These are phyloP conservation scores for Claviceps digitariae DNA, from an alignment of 2,329 filamentous ascomycete genomes.

Conservation along the genomic window DNA sequence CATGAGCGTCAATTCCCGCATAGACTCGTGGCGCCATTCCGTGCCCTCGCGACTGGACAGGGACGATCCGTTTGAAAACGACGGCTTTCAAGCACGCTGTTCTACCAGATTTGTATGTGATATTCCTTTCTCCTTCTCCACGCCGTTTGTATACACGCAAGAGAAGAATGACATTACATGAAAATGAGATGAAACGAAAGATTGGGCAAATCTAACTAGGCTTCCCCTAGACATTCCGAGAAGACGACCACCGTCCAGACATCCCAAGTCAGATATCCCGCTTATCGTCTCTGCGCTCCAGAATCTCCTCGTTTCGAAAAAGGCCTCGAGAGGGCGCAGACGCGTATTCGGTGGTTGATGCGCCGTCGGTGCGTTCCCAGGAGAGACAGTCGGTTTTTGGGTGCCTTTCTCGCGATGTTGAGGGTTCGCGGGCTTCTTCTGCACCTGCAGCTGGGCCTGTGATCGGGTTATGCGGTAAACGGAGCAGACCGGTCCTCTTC, in stretches of 20 bases:
- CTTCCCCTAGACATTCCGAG: background rate
- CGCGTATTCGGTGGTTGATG: too few species aligned
- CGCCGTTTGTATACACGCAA: too few species aligned
- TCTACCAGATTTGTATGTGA: slow-evolving; percentile 16
- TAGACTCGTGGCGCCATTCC: slow-evolving; percentile 21
- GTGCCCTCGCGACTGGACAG: slow-evolving; percentile 23
- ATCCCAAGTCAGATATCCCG: background rate
- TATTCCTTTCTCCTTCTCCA: too few species aligned
- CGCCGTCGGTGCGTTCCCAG: background rate
- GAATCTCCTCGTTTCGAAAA: background rate
- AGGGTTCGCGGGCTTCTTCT: background rate
- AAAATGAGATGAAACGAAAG: too few species aligned
- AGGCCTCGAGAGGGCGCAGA: background rate
- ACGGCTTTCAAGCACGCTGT: slow-evolving; percentile 19
- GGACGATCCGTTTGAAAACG: slow-evolving; percentile 21
- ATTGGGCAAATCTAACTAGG: background rate
- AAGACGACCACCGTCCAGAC: background rate
- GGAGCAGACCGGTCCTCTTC: background rate
- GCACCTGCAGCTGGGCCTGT: background rate
- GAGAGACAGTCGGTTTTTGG: background rate
- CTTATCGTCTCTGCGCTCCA: background rate
- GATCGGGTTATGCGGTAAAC: too few species aligned
- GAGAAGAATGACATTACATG: too few species aligned
- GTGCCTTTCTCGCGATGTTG: too few species aligned
- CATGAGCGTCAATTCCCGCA: slow-evolving; percentile 6